Evolutionary conservation across 257 asterid genomes (phyloP).

Genomic region (Nicotiana otophora): DNA sequence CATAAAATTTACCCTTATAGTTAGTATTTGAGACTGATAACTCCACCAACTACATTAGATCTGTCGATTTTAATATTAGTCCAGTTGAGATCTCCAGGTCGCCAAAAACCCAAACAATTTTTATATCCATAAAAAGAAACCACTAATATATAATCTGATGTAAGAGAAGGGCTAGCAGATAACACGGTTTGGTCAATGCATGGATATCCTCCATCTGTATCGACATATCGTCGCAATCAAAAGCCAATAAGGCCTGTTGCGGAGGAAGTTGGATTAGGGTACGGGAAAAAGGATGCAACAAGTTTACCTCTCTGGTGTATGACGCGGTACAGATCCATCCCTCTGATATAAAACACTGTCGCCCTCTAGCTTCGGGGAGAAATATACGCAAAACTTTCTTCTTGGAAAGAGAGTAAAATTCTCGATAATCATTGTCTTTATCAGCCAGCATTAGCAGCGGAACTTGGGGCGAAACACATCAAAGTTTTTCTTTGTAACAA

Average conservation of each 20-base stretch:
- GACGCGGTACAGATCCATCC: background rate
- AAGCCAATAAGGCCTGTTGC: background rate
- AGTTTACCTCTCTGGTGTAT: background rate
- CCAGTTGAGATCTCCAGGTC: background rate
- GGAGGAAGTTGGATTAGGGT: background rate
- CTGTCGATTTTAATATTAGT: background rate
- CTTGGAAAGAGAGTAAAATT: too few relatives aligned
- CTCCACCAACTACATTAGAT: too few relatives aligned
- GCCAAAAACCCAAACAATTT: background rate
- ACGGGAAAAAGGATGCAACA: slow-evolving; percentile 1
- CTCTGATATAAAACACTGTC: background rate
- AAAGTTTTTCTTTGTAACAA: background rate
- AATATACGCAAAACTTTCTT: background rate
- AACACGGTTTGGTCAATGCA: background rate
- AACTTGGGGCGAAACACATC: background rate
- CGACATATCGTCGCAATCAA: too few relatives aligned
- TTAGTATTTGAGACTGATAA: background rate
- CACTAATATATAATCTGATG: background rate
- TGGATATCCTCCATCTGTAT: too few relatives aligned
- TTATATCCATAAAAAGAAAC: background rate
- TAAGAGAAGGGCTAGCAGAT: background rate
- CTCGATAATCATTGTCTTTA: background rate
- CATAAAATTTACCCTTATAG: background rate
- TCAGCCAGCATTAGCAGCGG: background rate
- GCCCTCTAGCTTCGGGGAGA: too few relatives aligned